phyloP scores from a whole-genome alignment of 2,329 filamentous ascomycete genomes.

The Neodidymelliopsis sp. region DNA sequence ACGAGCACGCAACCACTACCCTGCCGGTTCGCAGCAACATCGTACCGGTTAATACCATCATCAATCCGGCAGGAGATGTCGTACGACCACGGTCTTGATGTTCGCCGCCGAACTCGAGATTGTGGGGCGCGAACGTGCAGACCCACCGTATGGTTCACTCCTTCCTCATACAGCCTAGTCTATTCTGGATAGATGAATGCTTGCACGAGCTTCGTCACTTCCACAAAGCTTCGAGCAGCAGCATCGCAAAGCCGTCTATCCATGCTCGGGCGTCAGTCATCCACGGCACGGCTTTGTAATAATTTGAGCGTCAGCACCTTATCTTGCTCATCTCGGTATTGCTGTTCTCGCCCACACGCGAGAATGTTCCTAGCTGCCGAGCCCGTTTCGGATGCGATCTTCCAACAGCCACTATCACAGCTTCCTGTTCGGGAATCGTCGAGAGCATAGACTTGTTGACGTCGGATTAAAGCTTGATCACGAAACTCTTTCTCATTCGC shows the following conservation, averaged over 20 bases:
- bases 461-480: conserved; percentile 19
- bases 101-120: conserved; percentile 1
- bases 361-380: background rate
- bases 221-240: conserved; percentile 9
- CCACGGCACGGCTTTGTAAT: background rate
- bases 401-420: conserved; percentile 13
- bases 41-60: background rate
- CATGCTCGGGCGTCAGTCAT: background rate
- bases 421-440: conserved; percentile 18
- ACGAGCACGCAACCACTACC: conserved; percentile 5
- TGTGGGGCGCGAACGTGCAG: background rate
- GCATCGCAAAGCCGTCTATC: background rate
- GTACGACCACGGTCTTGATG: conserved; percentile 1
- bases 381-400: conserved; percentile 4
- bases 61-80: conserved; percentile 13
- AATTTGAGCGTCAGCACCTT: background rate
- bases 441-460: conserved; percentile 16
- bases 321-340: background rate
- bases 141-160: conserved; percentile 5
- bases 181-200: conserved; percentile 6
- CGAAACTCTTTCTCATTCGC: conserved; percentile 21
- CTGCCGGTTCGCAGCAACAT: conserved; percentile 7
- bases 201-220: conserved; percentile 13
- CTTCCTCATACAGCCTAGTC: conserved; percentile 9
- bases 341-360: background rate